Conservation (phyloP, 139 green algal species). For the Deuterostichococcus epilithicus region DNA sequence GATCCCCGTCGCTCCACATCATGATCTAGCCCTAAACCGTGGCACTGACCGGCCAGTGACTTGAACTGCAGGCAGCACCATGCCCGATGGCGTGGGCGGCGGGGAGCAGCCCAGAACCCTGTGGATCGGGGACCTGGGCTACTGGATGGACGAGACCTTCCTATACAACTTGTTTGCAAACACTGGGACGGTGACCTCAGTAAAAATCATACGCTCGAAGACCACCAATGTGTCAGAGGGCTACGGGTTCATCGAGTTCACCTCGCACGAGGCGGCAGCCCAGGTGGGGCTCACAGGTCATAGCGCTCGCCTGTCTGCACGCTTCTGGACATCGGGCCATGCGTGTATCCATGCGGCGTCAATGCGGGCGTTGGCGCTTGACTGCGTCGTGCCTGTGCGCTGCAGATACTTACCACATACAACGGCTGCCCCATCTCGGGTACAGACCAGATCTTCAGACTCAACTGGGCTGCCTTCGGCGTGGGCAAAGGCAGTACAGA, state of each 20-base stretch:
- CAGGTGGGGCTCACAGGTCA: neutral
- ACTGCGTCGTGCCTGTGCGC: too few species aligned
- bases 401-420: constrained; percentile 50
- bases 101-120: constrained; percentile 29
- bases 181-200: constrained; percentile 10
- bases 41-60: too few species aligned
- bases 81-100: neutral
- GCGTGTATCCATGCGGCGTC: too few species aligned
- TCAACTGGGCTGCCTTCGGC: constrained; percentile 83
- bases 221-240: constrained; percentile 60
- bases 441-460: constrained; percentile 63
- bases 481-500: constrained; percentile 46
- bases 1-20: too few species aligned
- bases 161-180: constrained; percentile 47
- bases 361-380: too few species aligned
- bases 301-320: too few species aligned
- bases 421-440: constrained; percentile 65
- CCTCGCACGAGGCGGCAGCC: constrained; percentile 51
- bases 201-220: constrained; percentile 83
- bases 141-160: constrained; percentile 69
- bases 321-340: too few species aligned
- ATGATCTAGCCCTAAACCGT: too few species aligned
- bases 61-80: neutral
- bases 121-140: constrained; percentile 61
- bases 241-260: constrained; percentile 83